These are phyloP conservation scores for Cryptococcus sp. DNA, from an alignment of 1,284 basidiomycete genomes.

Conservation along the genomic window DNA sequence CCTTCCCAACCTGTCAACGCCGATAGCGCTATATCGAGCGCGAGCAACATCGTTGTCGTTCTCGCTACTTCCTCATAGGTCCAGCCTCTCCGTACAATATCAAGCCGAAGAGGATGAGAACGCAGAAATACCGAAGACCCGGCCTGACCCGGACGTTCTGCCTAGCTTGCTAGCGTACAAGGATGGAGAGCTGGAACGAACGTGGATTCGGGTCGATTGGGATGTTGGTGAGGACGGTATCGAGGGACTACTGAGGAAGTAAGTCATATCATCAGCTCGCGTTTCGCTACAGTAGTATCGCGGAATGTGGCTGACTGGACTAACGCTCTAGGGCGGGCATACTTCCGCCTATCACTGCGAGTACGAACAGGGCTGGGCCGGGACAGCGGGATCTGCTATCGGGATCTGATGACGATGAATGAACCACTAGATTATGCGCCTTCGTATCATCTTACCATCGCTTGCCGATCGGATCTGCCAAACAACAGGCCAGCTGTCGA, in stretches of 20 bases:
- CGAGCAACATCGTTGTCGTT: conserved; percentile 45
- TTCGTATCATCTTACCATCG: no score
- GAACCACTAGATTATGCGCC: no score
- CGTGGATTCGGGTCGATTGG: conserved; percentile 50
- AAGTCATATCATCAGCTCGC: conserved; percentile 9
- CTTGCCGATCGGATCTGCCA: no score
- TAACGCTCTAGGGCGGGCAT: no score
- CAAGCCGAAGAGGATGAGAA: conserved; percentile 16
- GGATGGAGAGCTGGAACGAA: conserved; percentile 46
- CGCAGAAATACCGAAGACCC: conserved; percentile 16
- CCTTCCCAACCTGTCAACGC: conserved; percentile 8
- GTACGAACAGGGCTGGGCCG: no score
- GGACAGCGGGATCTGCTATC: no score
- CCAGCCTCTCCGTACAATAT: conserved; percentile 1
- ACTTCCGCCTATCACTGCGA: no score
- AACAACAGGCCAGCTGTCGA: no score
- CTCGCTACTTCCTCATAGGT: conserved; percentile 32
- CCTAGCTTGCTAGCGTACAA: conserved; percentile 50
- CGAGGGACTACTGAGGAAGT: conserved; percentile 42
- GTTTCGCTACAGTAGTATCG: no score
- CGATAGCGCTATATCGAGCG: conserved; percentile 36
- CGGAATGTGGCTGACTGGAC: no score
- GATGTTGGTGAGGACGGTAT: conserved; percentile 39
- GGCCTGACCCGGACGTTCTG: conserved; percentile 50
- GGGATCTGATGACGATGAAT: no score